Percentiles rank a stretch among this genome's conserved stretches.
phyloP scores from a whole-genome alignment of 1,139 yeast genomes.

The Groenewaldozyma auringiensis region DNA sequence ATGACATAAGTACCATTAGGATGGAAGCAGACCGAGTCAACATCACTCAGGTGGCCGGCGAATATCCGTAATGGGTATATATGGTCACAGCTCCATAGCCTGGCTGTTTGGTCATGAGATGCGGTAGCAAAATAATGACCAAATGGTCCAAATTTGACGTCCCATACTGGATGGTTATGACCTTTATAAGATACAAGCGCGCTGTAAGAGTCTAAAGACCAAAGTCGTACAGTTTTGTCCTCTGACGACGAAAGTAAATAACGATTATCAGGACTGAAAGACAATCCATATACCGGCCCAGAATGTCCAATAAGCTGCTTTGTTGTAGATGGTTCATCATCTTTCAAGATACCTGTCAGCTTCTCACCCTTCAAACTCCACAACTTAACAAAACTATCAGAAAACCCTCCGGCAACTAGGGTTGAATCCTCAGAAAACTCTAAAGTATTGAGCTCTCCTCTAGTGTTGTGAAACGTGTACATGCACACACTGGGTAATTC shows the following conservation, averaged over 20 bases:
- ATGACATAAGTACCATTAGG: conserved; percentile 92
- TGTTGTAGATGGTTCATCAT: conserved; percentile 40
- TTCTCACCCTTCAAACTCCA: conserved; percentile 94
- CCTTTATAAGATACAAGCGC: conserved; percentile 92
- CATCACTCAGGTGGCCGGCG: conserved; percentile 97
- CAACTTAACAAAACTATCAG: conserved; percentile 79
- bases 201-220: conserved; percentile 90
- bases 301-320: conserved; percentile 84
- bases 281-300: conserved; percentile 86
- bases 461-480: conserved; percentile 97
- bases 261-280: conserved; percentile 85
- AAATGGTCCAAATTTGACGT: conserved; percentile 84
- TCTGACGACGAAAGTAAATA: conserved; percentile 79
- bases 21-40: conserved; percentile 90
- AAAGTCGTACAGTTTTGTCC: conserved; percentile 83
- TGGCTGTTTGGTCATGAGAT: conserved; percentile 94
- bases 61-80: conserved; percentile 91
- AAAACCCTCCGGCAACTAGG: conserved; percentile 87
- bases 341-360: conserved; percentile 54
- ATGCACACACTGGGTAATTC: conserved; percentile 91
- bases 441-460: conserved; percentile 74
- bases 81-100: conserved; percentile 97
- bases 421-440: conserved; percentile 85
- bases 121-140: conserved; percentile 98
- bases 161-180: conserved; percentile 97